A percentile compares a stretch with the other conserved stretches of the same genome.
These are phyloP conservation scores for Comarum palustre DNA, from an alignment of 306 rosid genomes.

Conservation along the genomic window DNA sequence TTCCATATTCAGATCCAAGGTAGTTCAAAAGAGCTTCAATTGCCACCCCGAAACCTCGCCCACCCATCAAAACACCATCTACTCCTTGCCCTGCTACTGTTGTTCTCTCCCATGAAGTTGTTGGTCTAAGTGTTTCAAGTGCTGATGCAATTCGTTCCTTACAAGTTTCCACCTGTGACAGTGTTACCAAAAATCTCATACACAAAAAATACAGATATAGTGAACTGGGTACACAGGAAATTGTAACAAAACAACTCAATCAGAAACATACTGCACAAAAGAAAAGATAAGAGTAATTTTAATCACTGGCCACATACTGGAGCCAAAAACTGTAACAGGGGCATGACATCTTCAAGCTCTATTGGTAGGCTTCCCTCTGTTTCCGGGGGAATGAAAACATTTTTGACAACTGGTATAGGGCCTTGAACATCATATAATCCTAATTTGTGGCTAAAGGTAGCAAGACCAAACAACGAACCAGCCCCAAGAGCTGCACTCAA, in stretches of 20 bases:
- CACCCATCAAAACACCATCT: constrained; percentile 89
- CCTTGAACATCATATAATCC: constrained; percentile 96
- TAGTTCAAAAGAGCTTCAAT: constrained; percentile 88
- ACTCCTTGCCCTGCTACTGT: constrained; percentile 80
- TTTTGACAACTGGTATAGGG: constrained; percentile 84
- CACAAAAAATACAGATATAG: not conserved
- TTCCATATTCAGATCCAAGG: constrained; percentile 97
- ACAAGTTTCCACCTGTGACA: constrained; percentile 77
- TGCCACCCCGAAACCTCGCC: constrained; percentile 91
- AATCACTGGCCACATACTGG: constrained; percentile 61
- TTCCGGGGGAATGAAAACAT: constrained; percentile 84
- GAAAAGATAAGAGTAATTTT: not conserved
- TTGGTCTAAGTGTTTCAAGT: constrained; percentile 90
- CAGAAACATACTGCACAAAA: constrained; percentile 4
- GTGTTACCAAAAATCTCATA: constrained; percentile 24
- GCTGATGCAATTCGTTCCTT: constrained; percentile 91
- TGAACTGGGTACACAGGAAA: not conserved
- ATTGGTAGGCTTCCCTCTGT: constrained; percentile 63
- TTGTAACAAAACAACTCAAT: not conserved
- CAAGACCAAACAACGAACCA: constrained; percentile 95
- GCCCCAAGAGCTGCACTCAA: constrained; percentile 76
- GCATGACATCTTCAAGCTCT: constrained; percentile 97
- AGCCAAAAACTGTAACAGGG: constrained; percentile 89
- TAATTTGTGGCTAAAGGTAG: constrained; percentile 93
- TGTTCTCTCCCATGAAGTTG: constrained; percentile 97